These are phyloP conservation scores for Speleostelium caveatum DNA, from an alignment of 78 protist species.

Conservation along the genomic window DNA sequence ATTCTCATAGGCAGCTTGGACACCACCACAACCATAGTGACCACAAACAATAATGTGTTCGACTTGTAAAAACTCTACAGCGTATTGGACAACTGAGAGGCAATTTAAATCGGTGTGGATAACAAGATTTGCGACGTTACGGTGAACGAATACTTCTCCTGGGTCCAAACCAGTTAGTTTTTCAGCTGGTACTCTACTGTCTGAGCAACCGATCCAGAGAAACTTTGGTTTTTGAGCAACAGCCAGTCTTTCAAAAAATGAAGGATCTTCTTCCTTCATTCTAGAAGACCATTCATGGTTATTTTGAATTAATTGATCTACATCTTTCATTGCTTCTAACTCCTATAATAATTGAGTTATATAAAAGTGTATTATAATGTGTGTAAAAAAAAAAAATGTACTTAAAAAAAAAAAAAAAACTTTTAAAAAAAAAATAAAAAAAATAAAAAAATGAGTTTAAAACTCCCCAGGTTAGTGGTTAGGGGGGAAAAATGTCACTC, in stretches of 20 bases:
- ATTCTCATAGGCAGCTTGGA: conserved; percentile 60
- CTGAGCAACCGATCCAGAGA: conserved; percentile 96
- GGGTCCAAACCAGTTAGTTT: conserved; percentile 78
- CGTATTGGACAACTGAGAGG: conserved; percentile 90
- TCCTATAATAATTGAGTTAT: too few species aligned
- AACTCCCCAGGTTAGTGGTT: too few species aligned
- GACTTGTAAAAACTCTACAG: conserved; percentile 90
- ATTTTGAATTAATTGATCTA: conserved; percentile 51
- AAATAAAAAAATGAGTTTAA: too few species aligned
- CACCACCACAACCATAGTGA: conserved; percentile 95
- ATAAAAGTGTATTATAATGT: too few species aligned
- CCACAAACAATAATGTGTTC: conserved; percentile 94
- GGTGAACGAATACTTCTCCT: conserved; percentile 94
- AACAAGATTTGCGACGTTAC: conserved; percentile 94
- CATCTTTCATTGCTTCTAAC: neutral
- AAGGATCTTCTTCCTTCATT: conserved; percentile 80
- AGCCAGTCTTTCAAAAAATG: conserved; percentile 69
- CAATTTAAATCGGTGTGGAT: conserved; percentile 87
- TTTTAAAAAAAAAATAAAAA: too few species aligned
- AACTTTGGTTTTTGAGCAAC: conserved; percentile 82
- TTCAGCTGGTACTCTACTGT: conserved; percentile 95
- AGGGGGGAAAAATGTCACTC: too few species aligned
- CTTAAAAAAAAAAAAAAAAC: too few species aligned
- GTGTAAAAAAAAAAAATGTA: too few species aligned
- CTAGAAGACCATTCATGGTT: conserved; percentile 80